phyloP scores from a whole-genome alignment of 352 stramenopile species.

The Aphanomyces euteiches region DNA sequence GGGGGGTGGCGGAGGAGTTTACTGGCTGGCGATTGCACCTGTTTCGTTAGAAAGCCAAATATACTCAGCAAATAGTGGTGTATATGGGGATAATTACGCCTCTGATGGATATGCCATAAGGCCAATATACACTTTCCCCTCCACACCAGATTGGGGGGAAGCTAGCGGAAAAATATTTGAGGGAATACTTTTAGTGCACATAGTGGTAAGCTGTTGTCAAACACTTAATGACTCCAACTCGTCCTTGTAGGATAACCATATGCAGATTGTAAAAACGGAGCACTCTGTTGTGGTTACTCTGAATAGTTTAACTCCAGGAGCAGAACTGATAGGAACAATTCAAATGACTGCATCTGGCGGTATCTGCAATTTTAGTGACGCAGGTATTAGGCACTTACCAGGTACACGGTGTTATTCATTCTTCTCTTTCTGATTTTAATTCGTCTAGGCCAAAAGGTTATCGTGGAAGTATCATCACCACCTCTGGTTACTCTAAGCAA shows the following conservation, averaged over 20 bases:
- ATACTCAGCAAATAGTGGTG: slow-evolving; percentile 7
- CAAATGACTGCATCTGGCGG: not conserved
- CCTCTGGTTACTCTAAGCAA: not conserved
- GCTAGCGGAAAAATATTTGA: slow-evolving; percentile 4
- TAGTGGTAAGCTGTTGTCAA: slow-evolving; percentile 4
- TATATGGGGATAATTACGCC: slow-evolving; percentile 14
- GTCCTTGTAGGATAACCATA: slow-evolving; percentile 20
- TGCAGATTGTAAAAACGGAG: slow-evolving; percentile 22
- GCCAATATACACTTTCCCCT: slow-evolving; percentile 1
- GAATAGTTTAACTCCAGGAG: not conserved
- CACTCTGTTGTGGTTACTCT: not conserved
- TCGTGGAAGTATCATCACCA: not conserved
- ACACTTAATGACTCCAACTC: not conserved
- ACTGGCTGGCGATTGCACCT: slow-evolving; percentile 12
- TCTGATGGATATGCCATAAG: not conserved
- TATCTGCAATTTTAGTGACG: not conserved
- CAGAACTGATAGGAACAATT: not conserved
- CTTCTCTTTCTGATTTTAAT: too few species aligned
- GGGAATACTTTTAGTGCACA: slow-evolving; percentile 4
- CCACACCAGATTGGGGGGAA: not conserved
- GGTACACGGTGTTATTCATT: not conserved
- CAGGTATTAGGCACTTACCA: not conserved
- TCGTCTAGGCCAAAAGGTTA: not conserved
- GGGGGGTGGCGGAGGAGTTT: slow-evolving; percentile 16
- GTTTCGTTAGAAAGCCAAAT: not conserved